These are phyloP conservation scores for Sarocladium oryzae DNA, from an alignment of 2,329 filamentous ascomycete species.

Conservation along the genomic window DNA sequence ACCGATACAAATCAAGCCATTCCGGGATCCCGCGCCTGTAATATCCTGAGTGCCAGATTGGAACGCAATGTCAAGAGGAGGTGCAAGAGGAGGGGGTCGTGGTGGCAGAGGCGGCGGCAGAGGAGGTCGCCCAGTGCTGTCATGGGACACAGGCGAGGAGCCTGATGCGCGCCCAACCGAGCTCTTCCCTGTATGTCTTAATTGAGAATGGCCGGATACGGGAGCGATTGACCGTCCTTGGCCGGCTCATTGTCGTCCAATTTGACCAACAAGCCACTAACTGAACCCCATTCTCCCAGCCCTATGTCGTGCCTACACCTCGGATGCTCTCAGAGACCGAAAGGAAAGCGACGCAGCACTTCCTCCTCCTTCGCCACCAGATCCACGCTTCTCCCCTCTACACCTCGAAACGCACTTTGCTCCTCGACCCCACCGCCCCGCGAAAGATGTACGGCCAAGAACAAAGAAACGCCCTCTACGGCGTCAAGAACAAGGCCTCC, in stretches of 20 bases:
- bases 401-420: constrained; percentile 43
- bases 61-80: constrained; percentile 37
- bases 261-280: not conserved
- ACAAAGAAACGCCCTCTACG: constrained; percentile 52
- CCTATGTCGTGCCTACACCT: constrained; percentile 42
- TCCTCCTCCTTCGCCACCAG: constrained; percentile 51
- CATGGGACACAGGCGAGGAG: constrained; percentile 48
- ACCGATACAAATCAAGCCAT: too few relatives aligned
- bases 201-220: too few relatives aligned
- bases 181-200: constrained; percentile 45
- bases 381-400: constrained; percentile 50
- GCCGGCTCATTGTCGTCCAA: not conserved
- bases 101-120: constrained; percentile 45
- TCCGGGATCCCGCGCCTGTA: too few relatives aligned
- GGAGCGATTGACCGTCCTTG: too few relatives aligned
- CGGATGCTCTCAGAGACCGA: constrained; percentile 38
- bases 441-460: constrained; percentile 46
- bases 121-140: constrained; percentile 41
- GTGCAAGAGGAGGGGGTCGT: constrained; percentile 32
- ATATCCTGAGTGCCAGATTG: too few relatives aligned
- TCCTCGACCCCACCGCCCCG: constrained; percentile 32
- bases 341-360: constrained; percentile 40
- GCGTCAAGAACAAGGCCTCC: constrained; percentile 47
- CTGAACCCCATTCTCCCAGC: constrained; percentile 24
- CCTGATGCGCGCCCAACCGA: constrained; percentile 52